Conservation (phyloP, 192 early-diverging fungal species). For the Bifiguratus adelaidae region DNA sequence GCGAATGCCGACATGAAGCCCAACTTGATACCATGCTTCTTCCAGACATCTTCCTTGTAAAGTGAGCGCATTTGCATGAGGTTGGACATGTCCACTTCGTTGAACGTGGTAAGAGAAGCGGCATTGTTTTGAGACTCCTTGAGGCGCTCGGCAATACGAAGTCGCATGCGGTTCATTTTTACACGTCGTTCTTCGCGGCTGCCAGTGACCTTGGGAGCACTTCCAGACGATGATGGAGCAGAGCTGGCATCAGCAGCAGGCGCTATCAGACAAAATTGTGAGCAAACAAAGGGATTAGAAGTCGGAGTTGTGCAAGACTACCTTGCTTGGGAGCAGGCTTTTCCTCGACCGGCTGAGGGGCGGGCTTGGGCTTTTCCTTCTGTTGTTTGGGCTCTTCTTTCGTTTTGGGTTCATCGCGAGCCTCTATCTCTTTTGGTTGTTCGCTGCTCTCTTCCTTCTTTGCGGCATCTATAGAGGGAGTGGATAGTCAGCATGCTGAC, state of each 20-base stretch:
- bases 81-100: constrained; percentile 98
- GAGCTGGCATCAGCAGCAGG: constrained; percentile 22
- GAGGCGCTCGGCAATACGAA: constrained; percentile 85
- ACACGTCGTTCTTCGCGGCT: constrained; percentile 30
- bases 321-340: constrained; percentile 21
- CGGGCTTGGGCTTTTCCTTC: constrained; percentile 15
- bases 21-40: constrained; percentile 92
- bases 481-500: too few relatives aligned
- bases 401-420: constrained; percentile 25
- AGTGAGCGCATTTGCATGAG: constrained; percentile 82
- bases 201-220: constrained; percentile 10
- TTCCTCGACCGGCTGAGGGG: constrained; percentile 16
- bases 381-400: constrained; percentile 24
- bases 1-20: constrained; percentile 98
- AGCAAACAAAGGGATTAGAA: too few relatives aligned
- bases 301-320: too few relatives aligned
- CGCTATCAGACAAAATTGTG: too few relatives aligned
- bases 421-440: constrained; percentile 24
- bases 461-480: constrained; percentile 7
- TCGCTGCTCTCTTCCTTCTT: constrained; percentile 19
- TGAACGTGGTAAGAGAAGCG: constrained; percentile 97
- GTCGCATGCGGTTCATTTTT: constrained; percentile 98
- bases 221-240: constrained; percentile 29
- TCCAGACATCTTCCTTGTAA: constrained; percentile 91
- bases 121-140: constrained; percentile 97